A percentile compares a stretch with the other conserved stretches of the same genome.
phyloP scores from a whole-genome alignment of 2,329 filamentous ascomycete species.

The Fusarium illudens region DNA sequence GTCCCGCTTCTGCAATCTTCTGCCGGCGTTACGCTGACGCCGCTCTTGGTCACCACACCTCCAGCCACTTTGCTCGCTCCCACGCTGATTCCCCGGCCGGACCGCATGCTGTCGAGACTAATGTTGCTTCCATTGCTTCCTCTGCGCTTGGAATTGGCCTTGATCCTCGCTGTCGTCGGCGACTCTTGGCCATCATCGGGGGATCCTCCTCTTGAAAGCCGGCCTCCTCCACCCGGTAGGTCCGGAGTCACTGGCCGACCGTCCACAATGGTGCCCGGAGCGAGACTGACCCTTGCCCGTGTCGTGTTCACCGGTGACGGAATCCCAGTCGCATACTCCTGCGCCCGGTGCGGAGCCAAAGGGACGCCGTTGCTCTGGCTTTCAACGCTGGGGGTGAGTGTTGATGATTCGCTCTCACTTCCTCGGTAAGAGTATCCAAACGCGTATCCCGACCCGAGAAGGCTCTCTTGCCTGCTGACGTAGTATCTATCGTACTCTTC shows the following conservation, averaged over 20 bases:
- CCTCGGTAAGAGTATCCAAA: constrained; percentile 40
- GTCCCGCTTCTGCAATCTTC: constrained; percentile 24
- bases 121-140: constrained; percentile 48
- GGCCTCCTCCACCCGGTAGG: not conserved
- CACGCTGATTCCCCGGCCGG: constrained; percentile 52
- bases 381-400: constrained; percentile 39
- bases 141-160: constrained; percentile 31
- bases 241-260: constrained; percentile 31
- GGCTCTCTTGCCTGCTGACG: constrained; percentile 59
- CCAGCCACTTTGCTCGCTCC: constrained; percentile 49
- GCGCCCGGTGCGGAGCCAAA: constrained; percentile 40
- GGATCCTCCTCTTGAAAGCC: constrained; percentile 18
- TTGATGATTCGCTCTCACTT: constrained; percentile 51
- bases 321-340: constrained; percentile 33
- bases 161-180: constrained; percentile 24
- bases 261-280: constrained; percentile 20
- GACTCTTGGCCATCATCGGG: constrained; percentile 31
- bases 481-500: constrained; percentile 69
- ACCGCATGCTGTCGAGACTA: constrained; percentile 51
- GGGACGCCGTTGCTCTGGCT: constrained; percentile 4
- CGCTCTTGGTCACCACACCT: constrained; percentile 47
- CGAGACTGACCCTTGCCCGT: constrained; percentile 23
- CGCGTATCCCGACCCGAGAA: constrained; percentile 51
- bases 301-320: constrained; percentile 33
- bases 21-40: constrained; percentile 29